Evolutionary conservation across 345 rosid species (phyloP), one percentile per base, ranked within the genome.

Genomic region (Sonneratia alba): DNA sequence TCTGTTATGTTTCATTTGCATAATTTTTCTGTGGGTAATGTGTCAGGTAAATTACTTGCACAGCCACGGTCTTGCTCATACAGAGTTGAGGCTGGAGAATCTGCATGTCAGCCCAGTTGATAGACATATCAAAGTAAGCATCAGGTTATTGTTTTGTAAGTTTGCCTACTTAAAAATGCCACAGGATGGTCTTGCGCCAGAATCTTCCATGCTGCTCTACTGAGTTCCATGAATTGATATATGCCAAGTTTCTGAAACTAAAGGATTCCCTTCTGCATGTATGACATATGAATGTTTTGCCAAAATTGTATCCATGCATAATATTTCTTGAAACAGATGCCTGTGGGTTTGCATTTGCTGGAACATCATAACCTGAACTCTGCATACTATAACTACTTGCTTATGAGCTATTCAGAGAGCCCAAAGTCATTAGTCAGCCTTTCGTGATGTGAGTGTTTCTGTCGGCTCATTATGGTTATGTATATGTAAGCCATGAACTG

Each of bases 31-130:
- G 18, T 34, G 36, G 66, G 18, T 34, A 15, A 10, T 32, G 6
- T 72, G 75, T 77, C 79, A 94, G 95, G 98, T 94, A 72, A 94
- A 94, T 75, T 94, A 91, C 89, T 87, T 94, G 85, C 98, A 94
- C 72, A 91, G 96, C 79, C 93, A 94, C 74, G 97, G 98, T 66
- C 94, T 94, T 80, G 97, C 97, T 63, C 98, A 94, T 83, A 91
- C 98, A 6, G 98, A 90, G 83, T 72, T 94, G 81, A 90, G 97
- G 81, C 79, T 94, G 83, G 97, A 94, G 81, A 94, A 94, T 82
- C 93, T 94, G 68, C 98, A 94, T 59, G 82, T 94, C 72, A 88
- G 97, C 85, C 98, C 97, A 2, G 91, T 91, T 72, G 98, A 94
- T 76, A 84, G 96, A 80, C 98, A 94, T 82, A 87, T 94, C 75